These are phyloP conservation scores for Leccinum disarticulatum DNA, from an alignment of 768 basidiomycete genomes.

Conservation along the genomic window DNA sequence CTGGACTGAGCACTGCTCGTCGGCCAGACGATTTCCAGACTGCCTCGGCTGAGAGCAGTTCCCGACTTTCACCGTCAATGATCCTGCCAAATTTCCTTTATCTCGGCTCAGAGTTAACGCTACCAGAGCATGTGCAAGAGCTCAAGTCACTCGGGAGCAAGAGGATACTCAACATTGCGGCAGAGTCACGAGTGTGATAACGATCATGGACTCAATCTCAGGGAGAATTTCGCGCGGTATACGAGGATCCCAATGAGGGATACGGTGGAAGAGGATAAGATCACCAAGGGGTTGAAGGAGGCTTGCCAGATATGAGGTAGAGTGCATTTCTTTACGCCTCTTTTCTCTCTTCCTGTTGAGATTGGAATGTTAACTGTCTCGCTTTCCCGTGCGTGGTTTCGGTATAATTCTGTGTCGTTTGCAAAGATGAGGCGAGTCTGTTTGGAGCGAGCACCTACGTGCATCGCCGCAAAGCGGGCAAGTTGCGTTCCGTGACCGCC, in stretches of 20 bases:
- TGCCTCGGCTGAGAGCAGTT: slow-evolving; percentile 40
- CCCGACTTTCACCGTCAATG: slow-evolving; percentile 73
- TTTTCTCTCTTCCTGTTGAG: neutral
- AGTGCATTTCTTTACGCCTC: slow-evolving; percentile 30
- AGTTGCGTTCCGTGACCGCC: slow-evolving; percentile 64
- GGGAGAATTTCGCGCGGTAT: slow-evolving; percentile 79
- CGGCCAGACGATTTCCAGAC: slow-evolving; percentile 48
- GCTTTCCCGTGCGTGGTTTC: slow-evolving; percentile 4
- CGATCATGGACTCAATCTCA: slow-evolving; percentile 68
- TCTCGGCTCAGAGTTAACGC: slow-evolving; percentile 84
- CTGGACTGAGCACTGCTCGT: slow-evolving; percentile 62
- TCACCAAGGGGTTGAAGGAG: slow-evolving; percentile 76
- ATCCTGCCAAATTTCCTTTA: slow-evolving; percentile 91
- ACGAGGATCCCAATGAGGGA: slow-evolving; percentile 90
- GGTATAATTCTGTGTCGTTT: neutral
- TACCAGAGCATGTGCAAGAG: slow-evolving; percentile 71
- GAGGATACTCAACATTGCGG: slow-evolving; percentile 88
- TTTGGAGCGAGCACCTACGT: slow-evolving; percentile 91
- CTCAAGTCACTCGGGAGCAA: slow-evolving; percentile 75
- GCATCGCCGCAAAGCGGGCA: slow-evolving; percentile 96
- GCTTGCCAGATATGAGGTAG: slow-evolving; percentile 85
- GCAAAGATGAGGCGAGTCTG: slow-evolving; percentile 83
- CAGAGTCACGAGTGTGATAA: slow-evolving; percentile 72
- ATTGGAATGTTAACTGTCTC: slow-evolving; percentile 5
- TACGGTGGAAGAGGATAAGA: slow-evolving; percentile 91